Conservation (phyloP, 805 yeast species). For the Osmozyma mogii region DNA sequence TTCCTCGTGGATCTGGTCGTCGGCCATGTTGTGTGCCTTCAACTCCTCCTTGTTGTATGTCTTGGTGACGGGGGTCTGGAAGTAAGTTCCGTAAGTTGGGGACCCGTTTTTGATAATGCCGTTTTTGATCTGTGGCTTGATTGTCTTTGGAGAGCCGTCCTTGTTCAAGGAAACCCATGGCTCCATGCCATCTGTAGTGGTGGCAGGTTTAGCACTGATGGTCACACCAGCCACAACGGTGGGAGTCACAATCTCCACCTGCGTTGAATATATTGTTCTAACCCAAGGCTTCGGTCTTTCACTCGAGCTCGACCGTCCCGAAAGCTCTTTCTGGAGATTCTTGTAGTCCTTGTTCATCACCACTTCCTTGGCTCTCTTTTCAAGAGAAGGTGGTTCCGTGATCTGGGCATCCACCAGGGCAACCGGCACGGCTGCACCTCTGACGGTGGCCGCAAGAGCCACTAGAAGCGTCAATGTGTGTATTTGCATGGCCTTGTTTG, state of each 20-base stretch:
- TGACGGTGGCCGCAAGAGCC: constrained; percentile 4
- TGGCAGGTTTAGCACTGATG: constrained; percentile 62
- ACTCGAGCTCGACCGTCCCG: too few relatives aligned
- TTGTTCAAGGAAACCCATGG: constrained; percentile 78
- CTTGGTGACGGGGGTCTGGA: constrained; percentile 59
- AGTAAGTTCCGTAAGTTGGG: constrained; percentile 73
- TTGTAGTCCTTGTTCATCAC: constrained; percentile 24
- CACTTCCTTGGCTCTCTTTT: constrained; percentile 23
- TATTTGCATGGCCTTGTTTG: constrained; percentile 4
- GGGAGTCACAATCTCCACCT: constrained; percentile 55
- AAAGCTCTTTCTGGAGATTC: constrained; percentile 15
- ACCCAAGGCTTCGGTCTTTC: constrained; percentile 49
- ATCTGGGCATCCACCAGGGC: constrained; percentile 9
- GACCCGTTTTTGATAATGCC: constrained; percentile 58
- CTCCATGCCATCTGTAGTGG: constrained; percentile 58
- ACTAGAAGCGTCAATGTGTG: constrained; percentile 10
- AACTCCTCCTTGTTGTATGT: constrained; percentile 52
- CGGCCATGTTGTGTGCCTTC: constrained; percentile 67
- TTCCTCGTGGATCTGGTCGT: constrained; percentile 51
- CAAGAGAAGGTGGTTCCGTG: constrained; percentile 11
- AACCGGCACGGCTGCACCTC: constrained; percentile 4
- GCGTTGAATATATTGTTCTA: constrained; percentile 53
- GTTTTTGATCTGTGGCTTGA: constrained; percentile 65
- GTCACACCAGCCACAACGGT: constrained; percentile 59
- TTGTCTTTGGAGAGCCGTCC: constrained; percentile 74